Percentiles rank a stretch among this genome's conserved stretches.
Evolutionary conservation across 108 stramenopile genomes (phyloP).

Genomic region (Thalassiosira profunda): DNA sequence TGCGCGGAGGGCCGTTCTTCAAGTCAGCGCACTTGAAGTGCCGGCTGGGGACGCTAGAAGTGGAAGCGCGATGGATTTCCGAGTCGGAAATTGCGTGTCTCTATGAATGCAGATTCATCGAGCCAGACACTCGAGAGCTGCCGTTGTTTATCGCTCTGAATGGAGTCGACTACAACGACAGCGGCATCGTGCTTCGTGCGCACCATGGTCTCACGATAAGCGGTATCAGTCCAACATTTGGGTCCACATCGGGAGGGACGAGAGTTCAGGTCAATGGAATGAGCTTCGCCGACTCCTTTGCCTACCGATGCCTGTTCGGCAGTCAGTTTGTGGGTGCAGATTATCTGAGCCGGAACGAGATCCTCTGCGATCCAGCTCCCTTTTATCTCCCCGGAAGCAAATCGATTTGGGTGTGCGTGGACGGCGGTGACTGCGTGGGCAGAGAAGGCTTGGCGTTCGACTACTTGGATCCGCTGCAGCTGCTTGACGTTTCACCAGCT

Average conservation of each 20-base stretch:
- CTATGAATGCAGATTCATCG: not conserved
- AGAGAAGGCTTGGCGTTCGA: not conserved
- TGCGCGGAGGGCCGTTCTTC: slow-evolving; percentile 15
- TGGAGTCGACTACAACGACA: slow-evolving; percentile 19
- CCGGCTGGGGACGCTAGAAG: not conserved
- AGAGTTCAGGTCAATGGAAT: slow-evolving; percentile 12
- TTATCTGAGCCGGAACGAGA: slow-evolving; percentile 13
- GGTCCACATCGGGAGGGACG: slow-evolving; percentile 23
- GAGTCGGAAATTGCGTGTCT: slow-evolving; percentile 4
- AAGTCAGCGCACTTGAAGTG: slow-evolving; percentile 22
- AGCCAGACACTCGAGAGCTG: not conserved
- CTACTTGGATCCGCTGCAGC: slow-evolving; percentile 15
- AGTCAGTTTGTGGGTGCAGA: not conserved
- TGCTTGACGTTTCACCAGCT: slow-evolving; percentile 18
- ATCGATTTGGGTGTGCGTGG: slow-evolving; percentile 23
- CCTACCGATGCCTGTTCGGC: slow-evolving; percentile 31
- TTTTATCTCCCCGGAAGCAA: not conserved
- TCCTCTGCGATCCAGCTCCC: slow-evolving; percentile 1
- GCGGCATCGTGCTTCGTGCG: not conserved
- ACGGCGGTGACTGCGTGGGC: slow-evolving; percentile 12
- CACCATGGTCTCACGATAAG: slow-evolving; percentile 12
- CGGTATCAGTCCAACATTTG: slow-evolving; percentile 12
- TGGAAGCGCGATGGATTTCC: slow-evolving; percentile 12
- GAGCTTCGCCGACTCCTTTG: slow-evolving; percentile 7
- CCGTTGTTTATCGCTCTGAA: slow-evolving; percentile 6